phyloP scores from a whole-genome alignment of 75 land plant genomes.

The Selaginella moellendorffii region DNA sequence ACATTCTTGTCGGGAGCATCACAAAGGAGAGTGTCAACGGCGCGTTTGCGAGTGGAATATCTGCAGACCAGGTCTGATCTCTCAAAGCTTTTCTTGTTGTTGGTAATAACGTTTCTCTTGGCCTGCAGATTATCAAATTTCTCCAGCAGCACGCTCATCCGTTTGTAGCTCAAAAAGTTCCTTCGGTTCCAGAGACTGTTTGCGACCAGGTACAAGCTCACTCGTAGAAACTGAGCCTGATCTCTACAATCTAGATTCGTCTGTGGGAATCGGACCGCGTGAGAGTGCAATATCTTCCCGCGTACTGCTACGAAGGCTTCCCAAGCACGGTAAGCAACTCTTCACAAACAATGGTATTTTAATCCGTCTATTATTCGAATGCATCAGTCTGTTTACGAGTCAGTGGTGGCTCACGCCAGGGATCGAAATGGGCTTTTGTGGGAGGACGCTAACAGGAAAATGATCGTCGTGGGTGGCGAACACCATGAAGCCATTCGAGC shows the following conservation, averaged over 20 bases:
- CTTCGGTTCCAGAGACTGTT: constrained; percentile 94
- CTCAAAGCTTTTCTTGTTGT: neutral
- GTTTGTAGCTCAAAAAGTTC: constrained; percentile 64
- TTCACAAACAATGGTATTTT: neutral
- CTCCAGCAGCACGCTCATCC: constrained; percentile 94
- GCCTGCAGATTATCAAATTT: constrained; percentile 68
- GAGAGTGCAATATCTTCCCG: constrained; percentile 46
- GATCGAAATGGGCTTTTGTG: constrained; percentile 60
- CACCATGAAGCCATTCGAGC: constrained; percentile 56
- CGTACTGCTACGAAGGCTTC: constrained; percentile 76
- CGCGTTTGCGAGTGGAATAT: constrained; percentile 85
- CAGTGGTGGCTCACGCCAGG: constrained; percentile 58
- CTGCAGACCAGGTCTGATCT: constrained; percentile 58
- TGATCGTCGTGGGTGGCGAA: constrained; percentile 63
- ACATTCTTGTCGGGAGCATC: constrained; percentile 77
- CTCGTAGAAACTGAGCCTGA: neutral
- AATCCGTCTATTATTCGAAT: too few relatives aligned
- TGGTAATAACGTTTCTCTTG: neutral
- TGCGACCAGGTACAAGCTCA: constrained; percentile 57
- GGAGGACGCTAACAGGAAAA: constrained; percentile 53
- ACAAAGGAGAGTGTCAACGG: constrained; percentile 86
- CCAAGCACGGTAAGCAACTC: constrained; percentile 49
- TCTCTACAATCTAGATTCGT: constrained; percentile 42
- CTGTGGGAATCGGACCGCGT: constrained; percentile 82
- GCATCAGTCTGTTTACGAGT: constrained; percentile 62